phyloP scores from a whole-genome alignment of 1,284 basidiomycete genomes.

The Malassezia pachydermatis region DNA sequence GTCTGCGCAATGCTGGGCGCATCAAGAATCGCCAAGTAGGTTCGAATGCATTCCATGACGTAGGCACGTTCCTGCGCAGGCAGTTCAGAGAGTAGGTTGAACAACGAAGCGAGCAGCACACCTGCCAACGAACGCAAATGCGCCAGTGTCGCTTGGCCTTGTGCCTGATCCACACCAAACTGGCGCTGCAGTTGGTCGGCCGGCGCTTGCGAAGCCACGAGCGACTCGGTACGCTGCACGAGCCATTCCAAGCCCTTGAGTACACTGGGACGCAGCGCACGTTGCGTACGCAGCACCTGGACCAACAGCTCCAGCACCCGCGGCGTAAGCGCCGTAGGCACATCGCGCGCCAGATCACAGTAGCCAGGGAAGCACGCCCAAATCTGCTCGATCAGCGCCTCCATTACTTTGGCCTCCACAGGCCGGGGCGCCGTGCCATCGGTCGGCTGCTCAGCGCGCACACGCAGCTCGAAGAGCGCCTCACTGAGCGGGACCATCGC shows the following conservation, averaged over 20 bases:
- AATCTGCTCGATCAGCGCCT: slow-evolving; percentile 78
- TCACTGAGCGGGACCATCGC: slow-evolving; percentile 91
- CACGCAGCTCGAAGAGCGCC: slow-evolving; percentile 62
- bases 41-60: slow-evolving; percentile 77
- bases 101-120: slow-evolving; percentile 85
- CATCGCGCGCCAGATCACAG: slow-evolving; percentile 73
- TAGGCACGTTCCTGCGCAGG: slow-evolving; percentile 65
- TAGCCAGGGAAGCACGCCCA: slow-evolving; percentile 63
- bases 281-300: slow-evolving; percentile 78
- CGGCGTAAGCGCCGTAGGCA: slow-evolving; percentile 47
- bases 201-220: slow-evolving; percentile 51
- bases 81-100: slow-evolving; percentile 88
- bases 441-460: slow-evolving; percentile 63
- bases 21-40: slow-evolving; percentile 70
- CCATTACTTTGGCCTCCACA: slow-evolving; percentile 85
- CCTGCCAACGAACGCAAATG: slow-evolving; percentile 71
- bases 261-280: slow-evolving; percentile 68
- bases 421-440: slow-evolving; percentile 54
- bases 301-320: slow-evolving; percentile 59
- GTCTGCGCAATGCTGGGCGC: slow-evolving; percentile 60
- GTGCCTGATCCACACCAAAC: slow-evolving; percentile 55
- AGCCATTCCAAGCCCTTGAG: slow-evolving; percentile 70
- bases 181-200: slow-evolving; percentile 52
- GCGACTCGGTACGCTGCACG: slow-evolving; percentile 62
- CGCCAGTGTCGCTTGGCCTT: slow-evolving; percentile 61